phyloP scores from a whole-genome alignment of 495 filamentous ascomycete genomes.

The Venustampulla echinocandica region DNA sequence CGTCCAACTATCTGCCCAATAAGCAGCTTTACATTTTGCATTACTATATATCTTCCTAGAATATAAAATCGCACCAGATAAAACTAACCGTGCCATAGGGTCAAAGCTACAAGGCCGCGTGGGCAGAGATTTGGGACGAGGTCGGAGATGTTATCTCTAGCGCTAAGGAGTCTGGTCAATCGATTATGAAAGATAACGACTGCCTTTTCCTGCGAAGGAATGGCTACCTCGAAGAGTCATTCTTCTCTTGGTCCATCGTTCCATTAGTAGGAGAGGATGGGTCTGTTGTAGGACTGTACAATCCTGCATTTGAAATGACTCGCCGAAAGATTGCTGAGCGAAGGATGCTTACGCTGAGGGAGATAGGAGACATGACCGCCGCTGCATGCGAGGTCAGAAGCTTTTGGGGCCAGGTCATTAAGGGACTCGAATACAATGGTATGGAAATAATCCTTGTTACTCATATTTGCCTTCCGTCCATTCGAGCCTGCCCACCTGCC shows the following conservation, averaged over 20 bases:
- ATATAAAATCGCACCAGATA: too few relatives aligned
- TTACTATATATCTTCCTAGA: too few relatives aligned
- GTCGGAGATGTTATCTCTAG: slow-evolving; percentile 50
- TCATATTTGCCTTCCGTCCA: neutral
- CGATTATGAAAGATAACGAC: slow-evolving; percentile 70
- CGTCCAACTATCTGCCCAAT: too few relatives aligned
- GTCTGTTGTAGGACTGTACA: slow-evolving; percentile 54
- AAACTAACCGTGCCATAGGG: slow-evolving; percentile 27
- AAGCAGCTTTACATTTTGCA: too few relatives aligned
- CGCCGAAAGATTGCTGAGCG: slow-evolving; percentile 54
- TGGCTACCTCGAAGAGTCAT: slow-evolving; percentile 57
- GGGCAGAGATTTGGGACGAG: slow-evolving; percentile 59
- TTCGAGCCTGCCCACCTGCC: too few relatives aligned
- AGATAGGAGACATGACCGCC: slow-evolving; percentile 61
- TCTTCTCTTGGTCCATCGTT: slow-evolving; percentile 61
- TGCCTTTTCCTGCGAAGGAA: slow-evolving; percentile 53
- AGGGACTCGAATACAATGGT: slow-evolving; percentile 48
- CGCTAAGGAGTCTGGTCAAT: slow-evolving; percentile 51
- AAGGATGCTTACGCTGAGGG: slow-evolving; percentile 57
- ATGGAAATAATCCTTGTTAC: neutral
- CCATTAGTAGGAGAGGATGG: slow-evolving; percentile 56
- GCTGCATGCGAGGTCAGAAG: slow-evolving; percentile 54
- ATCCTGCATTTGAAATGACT: slow-evolving; percentile 62
- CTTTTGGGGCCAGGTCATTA: slow-evolving; percentile 51
- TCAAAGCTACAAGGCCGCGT: slow-evolving; percentile 49